Percentiles rank a stretch among this genome's conserved stretches.
Conservation (phyloP, 169 alveolate species). For the Cyclospora cayetanensis region DNA sequence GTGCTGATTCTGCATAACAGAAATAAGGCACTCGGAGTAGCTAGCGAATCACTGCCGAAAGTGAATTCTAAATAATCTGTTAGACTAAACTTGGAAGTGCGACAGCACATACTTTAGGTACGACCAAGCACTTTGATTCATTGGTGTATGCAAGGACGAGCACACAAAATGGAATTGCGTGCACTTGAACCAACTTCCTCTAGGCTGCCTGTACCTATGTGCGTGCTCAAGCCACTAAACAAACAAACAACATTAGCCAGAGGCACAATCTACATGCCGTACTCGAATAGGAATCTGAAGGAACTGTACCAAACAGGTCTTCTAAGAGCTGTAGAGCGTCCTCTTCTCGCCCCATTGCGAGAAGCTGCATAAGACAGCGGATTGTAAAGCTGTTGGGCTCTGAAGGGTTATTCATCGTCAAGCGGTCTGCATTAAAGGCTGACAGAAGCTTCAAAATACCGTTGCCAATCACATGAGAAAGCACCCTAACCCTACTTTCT, state of each 20-base stretch:
- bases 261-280: background rate
- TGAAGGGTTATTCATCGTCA: background rate
- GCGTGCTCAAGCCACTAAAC: too few species aligned
- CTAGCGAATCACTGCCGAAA: background rate
- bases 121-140: background rate
- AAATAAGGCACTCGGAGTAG: background rate
- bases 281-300: background rate
- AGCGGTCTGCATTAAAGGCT: background rate
- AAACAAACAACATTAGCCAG: too few species aligned
- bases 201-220: too few species aligned
- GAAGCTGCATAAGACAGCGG: background rate
- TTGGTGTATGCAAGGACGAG: background rate
- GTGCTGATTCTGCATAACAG: background rate
- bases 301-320: background rate
- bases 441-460: background rate
- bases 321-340: background rate
- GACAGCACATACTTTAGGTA: too few species aligned
- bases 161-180: background rate
- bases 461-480: background rate
- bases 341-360: background rate
- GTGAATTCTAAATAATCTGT: too few species aligned
- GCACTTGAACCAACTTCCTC: background rate
- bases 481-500: background rate
- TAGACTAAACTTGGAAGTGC: background rate
- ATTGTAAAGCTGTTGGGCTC: constrained; percentile 32